A percentile compares a stretch with the other conserved stretches of the same genome.
Conservation (phyloP, 2,329 filamentous ascomycete species). For the Rugonectria rugulosa region DNA sequence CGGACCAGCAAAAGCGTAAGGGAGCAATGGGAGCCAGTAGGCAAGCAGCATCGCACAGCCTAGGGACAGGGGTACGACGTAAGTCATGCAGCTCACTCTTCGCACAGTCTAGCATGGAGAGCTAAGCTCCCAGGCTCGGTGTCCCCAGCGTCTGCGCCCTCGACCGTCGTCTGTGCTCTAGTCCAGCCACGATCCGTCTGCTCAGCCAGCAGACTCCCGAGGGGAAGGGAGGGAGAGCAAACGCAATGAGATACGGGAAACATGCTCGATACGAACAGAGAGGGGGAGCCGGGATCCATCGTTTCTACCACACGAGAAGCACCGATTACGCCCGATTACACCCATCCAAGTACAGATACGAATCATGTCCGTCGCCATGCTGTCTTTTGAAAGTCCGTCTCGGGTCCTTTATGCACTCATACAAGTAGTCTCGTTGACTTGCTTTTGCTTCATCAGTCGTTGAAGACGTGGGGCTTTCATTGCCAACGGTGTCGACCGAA, state of each 20-base stretch:
- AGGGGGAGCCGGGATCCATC: background rate
- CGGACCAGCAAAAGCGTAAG: conserved; percentile 11
- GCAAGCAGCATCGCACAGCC: conserved; percentile 12
- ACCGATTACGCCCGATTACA: too few species aligned
- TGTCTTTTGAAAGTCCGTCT: too few species aligned
- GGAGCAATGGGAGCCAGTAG: conserved; percentile 11
- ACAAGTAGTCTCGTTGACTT: background rate
- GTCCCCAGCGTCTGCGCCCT: background rate
- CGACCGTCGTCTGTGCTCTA: conserved; percentile 13
- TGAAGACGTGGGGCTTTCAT: conserved; percentile 2
- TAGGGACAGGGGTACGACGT: conserved; percentile 11
- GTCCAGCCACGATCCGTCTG: background rate
- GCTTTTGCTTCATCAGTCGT: background rate
- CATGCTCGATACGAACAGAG: background rate
- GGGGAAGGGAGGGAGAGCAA: too few species aligned
- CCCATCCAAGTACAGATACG: conserved; percentile 2
- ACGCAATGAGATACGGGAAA: background rate
- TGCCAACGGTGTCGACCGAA: conserved; percentile 3
- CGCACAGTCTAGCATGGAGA: conserved; percentile 16
- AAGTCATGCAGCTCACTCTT: conserved; percentile 2
- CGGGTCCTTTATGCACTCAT: background rate
- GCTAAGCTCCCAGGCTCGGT: conserved; percentile 14
- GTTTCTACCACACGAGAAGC: too few species aligned
- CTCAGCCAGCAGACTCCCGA: background rate
- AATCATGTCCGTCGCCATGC: background rate